Percentiles rank a stretch among this genome's conserved stretches.
Evolutionary conservation across 768 basidiomycete genomes (phyloP).

Genomic region (Thelephora ganbajun): DNA sequence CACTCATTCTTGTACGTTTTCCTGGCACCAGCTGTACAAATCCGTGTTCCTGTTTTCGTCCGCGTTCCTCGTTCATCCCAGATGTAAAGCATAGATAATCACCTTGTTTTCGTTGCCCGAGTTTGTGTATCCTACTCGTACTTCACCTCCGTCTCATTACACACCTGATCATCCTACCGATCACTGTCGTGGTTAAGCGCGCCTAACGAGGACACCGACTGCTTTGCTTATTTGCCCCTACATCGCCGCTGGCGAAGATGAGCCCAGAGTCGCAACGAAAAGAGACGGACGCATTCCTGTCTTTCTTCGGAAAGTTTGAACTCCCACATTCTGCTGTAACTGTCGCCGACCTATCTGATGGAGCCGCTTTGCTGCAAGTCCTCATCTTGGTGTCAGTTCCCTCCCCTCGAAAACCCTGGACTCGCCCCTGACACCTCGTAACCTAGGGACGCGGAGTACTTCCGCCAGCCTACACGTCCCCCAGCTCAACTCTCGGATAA

Average conservation of each 20-base stretch:
- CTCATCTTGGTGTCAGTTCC: conserved; percentile 57
- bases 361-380: conserved; percentile 60
- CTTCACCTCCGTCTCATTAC: no score
- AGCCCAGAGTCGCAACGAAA: conserved; percentile 27
- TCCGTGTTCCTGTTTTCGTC: no score
- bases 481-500: conserved; percentile 61
- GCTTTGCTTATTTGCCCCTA: no score
- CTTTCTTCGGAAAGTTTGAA: conserved; percentile 65
- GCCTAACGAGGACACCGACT: no score
- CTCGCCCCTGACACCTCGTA: conserved; percentile 2
- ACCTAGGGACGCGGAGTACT: conserved; percentile 65
- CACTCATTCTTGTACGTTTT: no score
- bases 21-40: no score
- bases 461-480: conserved; percentile 45
- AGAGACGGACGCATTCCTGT: conserved; percentile 70
- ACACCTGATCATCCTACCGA: no score
- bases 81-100: no score
- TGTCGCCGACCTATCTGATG: conserved; percentile 67
- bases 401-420: neutral
- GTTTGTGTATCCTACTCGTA: no score
- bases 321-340: conserved; percentile 49
- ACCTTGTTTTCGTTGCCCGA: no score
- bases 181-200: no score
- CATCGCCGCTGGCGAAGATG: conserved; percentile 11
- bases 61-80: no score